Percentiles rank a stretch among this genome's conserved stretches.
Evolutionary conservation across 805 yeast genomes (phyloP).

Genomic region (Cyberlindnera bimundalis): DNA sequence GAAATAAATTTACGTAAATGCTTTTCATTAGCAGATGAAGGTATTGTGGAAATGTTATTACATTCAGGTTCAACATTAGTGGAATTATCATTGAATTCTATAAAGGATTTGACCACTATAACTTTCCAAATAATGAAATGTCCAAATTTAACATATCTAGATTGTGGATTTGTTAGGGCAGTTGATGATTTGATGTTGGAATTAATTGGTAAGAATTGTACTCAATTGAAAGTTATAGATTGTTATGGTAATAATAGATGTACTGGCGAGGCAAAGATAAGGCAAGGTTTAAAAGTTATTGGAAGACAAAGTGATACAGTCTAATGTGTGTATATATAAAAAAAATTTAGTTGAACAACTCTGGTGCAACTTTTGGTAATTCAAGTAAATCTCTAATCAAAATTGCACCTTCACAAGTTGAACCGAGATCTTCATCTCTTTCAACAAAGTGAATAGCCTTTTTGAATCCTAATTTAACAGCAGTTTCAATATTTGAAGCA

Average conservation of each 20-base stretch:
- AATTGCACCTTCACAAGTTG: slow-evolving; percentile 41
- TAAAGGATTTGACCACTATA: slow-evolving; percentile 50
- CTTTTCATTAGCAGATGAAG: slow-evolving; percentile 57
- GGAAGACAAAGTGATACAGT: slow-evolving; percentile 70
- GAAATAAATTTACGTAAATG: slow-evolving; percentile 65
- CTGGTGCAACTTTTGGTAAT: slow-evolving; percentile 32
- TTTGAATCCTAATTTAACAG: slow-evolving; percentile 67
- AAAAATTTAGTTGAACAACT: slow-evolving; percentile 16
- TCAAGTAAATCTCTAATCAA: slow-evolving; percentile 58
- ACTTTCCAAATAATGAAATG: slow-evolving; percentile 47
- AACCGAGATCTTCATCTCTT: slow-evolving; percentile 46
- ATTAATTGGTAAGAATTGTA: slow-evolving; percentile 54
- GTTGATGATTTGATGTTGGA: slow-evolving; percentile 69
- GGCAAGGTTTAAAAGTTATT: slow-evolving; percentile 56
- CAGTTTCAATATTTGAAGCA: slow-evolving; percentile 72
- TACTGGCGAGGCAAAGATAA: slow-evolving; percentile 48
- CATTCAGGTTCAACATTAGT: slow-evolving; percentile 67
- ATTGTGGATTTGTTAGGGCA: slow-evolving; percentile 75
- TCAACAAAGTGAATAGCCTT: slow-evolving; percentile 75
- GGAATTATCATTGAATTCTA: slow-evolving; percentile 69
- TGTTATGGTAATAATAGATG: slow-evolving; percentile 79
- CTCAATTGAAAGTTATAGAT: slow-evolving; percentile 61
- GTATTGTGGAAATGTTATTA: slow-evolving; percentile 52
- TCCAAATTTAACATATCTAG: slow-evolving; percentile 64
- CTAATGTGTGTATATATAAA: slow-evolving; percentile 2